Percentiles rank a stretch among this genome's conserved stretches.
phyloP scores from a whole-genome alignment of 345 rosid species.

The Salix udensis region DNA sequence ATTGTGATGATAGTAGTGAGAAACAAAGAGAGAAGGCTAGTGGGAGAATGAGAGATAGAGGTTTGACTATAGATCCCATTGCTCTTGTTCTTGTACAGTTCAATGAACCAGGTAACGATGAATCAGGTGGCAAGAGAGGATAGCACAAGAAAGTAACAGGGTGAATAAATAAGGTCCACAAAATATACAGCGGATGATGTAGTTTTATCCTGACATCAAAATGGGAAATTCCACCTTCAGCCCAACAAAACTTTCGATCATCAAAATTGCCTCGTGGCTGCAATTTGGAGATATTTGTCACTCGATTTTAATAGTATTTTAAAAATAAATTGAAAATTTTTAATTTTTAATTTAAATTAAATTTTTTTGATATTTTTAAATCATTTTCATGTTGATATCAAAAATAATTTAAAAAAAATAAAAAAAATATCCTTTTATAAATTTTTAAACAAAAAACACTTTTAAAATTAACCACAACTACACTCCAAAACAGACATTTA shows the following conservation, averaged over 20 bases:
- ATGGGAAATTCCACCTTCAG: not conserved
- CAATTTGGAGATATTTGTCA: not conserved
- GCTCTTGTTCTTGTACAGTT: not conserved
- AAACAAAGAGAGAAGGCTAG: not conserved
- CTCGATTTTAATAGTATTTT: too few relatives aligned
- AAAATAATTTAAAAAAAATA: too few relatives aligned
- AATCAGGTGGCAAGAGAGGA: not conserved
- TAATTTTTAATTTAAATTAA: too few relatives aligned
- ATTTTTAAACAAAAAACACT: too few relatives aligned
- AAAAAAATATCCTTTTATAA: too few relatives aligned
- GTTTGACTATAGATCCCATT: constrained; percentile 16
- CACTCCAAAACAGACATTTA: too few relatives aligned
- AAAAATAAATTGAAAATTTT: too few relatives aligned
- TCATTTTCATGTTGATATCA: too few relatives aligned
- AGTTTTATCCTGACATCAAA: not conserved
- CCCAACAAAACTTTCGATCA: not conserved
- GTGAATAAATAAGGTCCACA: not conserved
- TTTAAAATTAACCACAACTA: too few relatives aligned
- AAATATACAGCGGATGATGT: too few relatives aligned
- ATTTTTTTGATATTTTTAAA: too few relatives aligned
- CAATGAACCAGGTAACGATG: not conserved
- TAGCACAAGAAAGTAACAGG: not conserved
- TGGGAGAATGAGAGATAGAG: constrained; percentile 1
- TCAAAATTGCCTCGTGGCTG: not conserved
- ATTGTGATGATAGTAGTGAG: constrained; percentile 14